Evolutionary conservation across 1,284 basidiomycete genomes (phyloP), one percentile per base, ranked within the genome.

Genomic region (Marasmius fiardii): DNA sequence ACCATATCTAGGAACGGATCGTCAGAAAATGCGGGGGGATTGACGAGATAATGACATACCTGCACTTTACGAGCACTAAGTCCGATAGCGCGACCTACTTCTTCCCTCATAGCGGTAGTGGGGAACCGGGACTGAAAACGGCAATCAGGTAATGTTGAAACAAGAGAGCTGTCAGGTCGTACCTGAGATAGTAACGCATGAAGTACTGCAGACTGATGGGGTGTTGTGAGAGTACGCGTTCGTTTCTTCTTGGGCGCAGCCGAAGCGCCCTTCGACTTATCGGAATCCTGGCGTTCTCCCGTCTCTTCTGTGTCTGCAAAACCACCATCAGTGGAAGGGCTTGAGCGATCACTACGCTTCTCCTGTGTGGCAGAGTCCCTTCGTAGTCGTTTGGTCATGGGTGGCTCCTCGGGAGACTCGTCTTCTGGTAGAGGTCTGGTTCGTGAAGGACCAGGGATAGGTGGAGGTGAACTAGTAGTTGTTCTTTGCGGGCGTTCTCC

Each of bases 41-140:
- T 52, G 52, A 49, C 56, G 51, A 52, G 6, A 45, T 44, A 52
- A 18, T 34, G 23, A 75, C 86, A 65, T 63, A 90, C 90, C 83
- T 93, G 90, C 11, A 93, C 90, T 74, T 92, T 89, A 39, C 90
- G 82, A 50, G 90, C 90, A 67, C 88, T 92, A 63, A 93, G 74
- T 24, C 90, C 91, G 58, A 93, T 92, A 31, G 88, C 80, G 37
- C 86, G 81, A 10, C 90, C 90, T 33, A 93, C 88, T 62, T 92
- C 87, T 71, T 93, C 90, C 52, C 90, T 81, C 79, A 89, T 84
- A 18, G 88, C 85, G 2, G 90, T 92, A 3, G 89, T 89, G 2
- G 90, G 90, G 69, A 93, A 93, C 33, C 89, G 87, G 50, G 90
- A 92, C 91, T 93, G 56, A 12, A 48, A n/a, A 51, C 5, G 21